Evolutionary conservation across 106 monocot species (phyloP).

Genomic region (Cymbidium sinense): DNA sequence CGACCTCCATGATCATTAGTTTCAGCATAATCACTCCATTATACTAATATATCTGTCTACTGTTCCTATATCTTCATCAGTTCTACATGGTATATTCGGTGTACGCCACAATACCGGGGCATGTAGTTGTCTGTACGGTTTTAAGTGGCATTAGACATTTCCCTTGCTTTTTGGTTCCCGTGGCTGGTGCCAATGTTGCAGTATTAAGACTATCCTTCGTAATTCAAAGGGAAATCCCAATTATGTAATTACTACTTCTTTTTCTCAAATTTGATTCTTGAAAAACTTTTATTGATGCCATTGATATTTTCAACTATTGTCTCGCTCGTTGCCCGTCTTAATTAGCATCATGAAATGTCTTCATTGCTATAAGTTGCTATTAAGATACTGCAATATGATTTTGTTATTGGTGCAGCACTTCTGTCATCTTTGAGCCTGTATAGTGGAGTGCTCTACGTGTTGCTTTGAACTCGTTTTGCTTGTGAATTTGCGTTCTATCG

Average conservation of each 20-base stretch:
- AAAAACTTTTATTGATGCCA: neutral
- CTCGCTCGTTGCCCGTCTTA: too few relatives aligned
- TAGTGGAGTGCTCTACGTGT: too few relatives aligned
- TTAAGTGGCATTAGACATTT: neutral
- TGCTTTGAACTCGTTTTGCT: too few relatives aligned
- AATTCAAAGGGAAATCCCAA: neutral
- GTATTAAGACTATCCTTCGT: neutral
- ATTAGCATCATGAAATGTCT: too few relatives aligned
- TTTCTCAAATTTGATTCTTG: neutral
- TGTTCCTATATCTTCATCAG: neutral
- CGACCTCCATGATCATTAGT: neutral
- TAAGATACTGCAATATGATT: too few relatives aligned
- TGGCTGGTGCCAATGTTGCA: neutral
- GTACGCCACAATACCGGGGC: neutral
- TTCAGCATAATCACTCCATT: neutral
- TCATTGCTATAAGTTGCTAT: too few relatives aligned
- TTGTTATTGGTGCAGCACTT: too few relatives aligned
- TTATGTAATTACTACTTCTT: neutral
- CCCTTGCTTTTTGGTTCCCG: neutral
- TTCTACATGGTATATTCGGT: neutral
- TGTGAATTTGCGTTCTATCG: too few relatives aligned
- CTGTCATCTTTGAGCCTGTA: too few relatives aligned
- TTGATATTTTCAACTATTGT: neutral
- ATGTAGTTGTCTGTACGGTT: neutral
- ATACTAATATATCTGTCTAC: too few relatives aligned